Conservation (phyloP, 1,284 basidiomycete species). For the Ceratobasidium sp. region DNA sequence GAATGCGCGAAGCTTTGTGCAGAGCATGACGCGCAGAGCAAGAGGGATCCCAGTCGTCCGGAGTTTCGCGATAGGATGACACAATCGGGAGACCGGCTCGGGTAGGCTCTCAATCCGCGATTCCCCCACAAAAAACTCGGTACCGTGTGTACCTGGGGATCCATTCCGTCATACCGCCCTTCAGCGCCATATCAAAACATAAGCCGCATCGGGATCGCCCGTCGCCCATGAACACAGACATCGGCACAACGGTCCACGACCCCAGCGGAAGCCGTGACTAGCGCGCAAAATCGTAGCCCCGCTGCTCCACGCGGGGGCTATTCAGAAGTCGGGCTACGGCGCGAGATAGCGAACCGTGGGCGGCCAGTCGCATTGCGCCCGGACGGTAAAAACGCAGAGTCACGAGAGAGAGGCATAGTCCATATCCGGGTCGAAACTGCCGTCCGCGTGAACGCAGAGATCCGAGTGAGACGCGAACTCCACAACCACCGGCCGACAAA, state of each 20-base stretch:
- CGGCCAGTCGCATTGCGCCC: conserved; percentile 13
- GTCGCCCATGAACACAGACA: conserved; percentile 28
- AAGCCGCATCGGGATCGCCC: conserved; percentile 16
- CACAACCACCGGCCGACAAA: conserved; percentile 19
- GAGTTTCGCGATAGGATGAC: conserved; percentile 6
- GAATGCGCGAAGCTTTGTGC: not conserved
- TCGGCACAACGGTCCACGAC: conserved; percentile 8
- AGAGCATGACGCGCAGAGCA: conserved; percentile 11
- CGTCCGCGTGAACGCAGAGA: conserved; percentile 25
- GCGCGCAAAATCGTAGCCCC: conserved; percentile 30
- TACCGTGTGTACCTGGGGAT: conserved; percentile 11
- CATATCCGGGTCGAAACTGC: not conserved
- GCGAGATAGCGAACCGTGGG: conserved; percentile 10
- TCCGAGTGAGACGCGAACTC: conserved; percentile 38
- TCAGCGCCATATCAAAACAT: conserved; percentile 14
- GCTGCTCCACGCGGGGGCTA: conserved; percentile 22
- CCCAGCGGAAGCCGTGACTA: conserved; percentile 16
- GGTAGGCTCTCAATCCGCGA: not conserved
- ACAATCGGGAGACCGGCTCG: conserved; percentile 25
- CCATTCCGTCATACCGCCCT: conserved; percentile 15
- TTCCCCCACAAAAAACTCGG: conserved; percentile 17
- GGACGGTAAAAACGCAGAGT: conserved; percentile 6
- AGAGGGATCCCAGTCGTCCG: not conserved
- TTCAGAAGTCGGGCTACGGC: conserved; percentile 27
- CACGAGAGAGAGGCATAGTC: conserved; percentile 8